Conservation (phyloP, 805 yeast genomes). For the Ogataea pignaliae region DNA sequence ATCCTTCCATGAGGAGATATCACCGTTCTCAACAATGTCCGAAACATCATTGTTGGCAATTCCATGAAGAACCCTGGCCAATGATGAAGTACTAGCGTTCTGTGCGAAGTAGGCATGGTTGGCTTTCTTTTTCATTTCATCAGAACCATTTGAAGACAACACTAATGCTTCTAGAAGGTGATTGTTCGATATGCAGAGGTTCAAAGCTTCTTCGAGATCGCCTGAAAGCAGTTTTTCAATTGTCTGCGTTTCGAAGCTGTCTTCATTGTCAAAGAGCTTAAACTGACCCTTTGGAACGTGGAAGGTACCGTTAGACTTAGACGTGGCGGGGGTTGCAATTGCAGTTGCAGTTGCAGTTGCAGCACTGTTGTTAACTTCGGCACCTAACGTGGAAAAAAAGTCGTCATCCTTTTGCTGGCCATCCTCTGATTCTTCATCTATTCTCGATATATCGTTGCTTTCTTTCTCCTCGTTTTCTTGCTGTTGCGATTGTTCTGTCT, state of each 20-base stretch:
- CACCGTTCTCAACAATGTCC: constrained; percentile 76
- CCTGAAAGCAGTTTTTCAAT: constrained; percentile 54
- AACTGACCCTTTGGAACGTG: constrained; percentile 53
- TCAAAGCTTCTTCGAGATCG: constrained; percentile 62
- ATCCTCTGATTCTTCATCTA: constrained; percentile 9
- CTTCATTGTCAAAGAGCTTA: constrained; percentile 30
- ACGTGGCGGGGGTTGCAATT: constrained; percentile 1
- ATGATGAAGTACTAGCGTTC: constrained; percentile 44
- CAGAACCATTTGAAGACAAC: constrained; percentile 66
- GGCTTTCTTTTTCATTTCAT: constrained; percentile 60
- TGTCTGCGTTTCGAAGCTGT: constrained; percentile 42
- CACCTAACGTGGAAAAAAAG: constrained; percentile 32
- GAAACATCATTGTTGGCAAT: constrained; percentile 47
- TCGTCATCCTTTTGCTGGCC: constrained; percentile 31
- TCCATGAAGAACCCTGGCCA: constrained; percentile 72
- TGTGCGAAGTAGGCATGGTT: constrained; percentile 66
- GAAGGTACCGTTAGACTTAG: constrained; percentile 1
- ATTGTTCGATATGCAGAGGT: constrained; percentile 57
- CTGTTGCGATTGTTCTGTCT: constrained; percentile 14
- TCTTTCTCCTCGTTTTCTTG: constrained; percentile 12
- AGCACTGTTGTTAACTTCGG: constrained; percentile 5
- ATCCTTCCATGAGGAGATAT: constrained; percentile 77
- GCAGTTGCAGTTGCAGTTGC: no score
- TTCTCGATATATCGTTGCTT: constrained; percentile 3
- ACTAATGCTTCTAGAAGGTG: constrained; percentile 75